Conservation (phyloP, 1,139 yeast species). For the Spathaspora sp. region DNA sequence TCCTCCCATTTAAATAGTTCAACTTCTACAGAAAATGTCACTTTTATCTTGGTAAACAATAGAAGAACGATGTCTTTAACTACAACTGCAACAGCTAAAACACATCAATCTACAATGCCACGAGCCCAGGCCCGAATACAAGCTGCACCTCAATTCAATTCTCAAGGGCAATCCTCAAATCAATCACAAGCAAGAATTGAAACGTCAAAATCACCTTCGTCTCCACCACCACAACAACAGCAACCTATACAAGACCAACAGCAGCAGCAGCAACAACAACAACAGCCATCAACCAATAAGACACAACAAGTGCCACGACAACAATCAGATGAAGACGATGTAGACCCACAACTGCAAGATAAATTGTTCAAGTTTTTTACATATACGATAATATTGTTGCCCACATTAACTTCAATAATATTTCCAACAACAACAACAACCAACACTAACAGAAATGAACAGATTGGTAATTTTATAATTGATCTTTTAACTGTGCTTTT, state of each 20-base stretch:
- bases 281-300: background rate
- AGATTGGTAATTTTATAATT: constrained; percentile 21
- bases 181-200: background rate
- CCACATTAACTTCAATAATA: constrained; percentile 15
- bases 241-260: background rate
- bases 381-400: constrained; percentile 13
- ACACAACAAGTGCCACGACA: background rate
- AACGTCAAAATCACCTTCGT: background rate
- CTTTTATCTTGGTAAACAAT: background rate
- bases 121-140: background rate
- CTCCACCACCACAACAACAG: background rate
- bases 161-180: background rate
- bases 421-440: constrained; percentile 14
- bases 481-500: constrained; percentile 28
- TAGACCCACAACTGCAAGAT: background rate
- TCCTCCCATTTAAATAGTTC: background rate
- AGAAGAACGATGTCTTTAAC: background rate
- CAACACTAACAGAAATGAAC: constrained; percentile 11
- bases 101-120: background rate
- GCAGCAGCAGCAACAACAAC: background rate
- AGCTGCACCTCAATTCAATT: background rate
- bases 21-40: background rate
- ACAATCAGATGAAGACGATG: background rate
- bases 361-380: constrained; percentile 12
- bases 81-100: background rate